Percentiles rank a stretch among this genome's conserved stretches.
phyloP scores from a whole-genome alignment of 2,329 filamentous ascomycete species.

The Colletotrichum chrysophilum region DNA sequence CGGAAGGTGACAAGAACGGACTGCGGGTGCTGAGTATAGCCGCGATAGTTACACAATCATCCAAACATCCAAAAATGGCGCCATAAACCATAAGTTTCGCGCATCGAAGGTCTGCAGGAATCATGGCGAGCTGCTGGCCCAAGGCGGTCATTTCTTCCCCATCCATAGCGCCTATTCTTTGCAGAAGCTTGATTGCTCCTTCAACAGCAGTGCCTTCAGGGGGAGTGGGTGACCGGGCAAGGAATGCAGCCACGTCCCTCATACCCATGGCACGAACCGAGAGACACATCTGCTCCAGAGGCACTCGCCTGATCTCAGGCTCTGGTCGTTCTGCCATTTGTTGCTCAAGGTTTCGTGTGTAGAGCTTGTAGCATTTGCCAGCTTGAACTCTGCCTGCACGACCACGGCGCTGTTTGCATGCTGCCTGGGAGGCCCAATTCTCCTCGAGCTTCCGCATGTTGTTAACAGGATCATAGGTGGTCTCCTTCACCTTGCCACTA shows the following conservation, averaged over 20 bases:
- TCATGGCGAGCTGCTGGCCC: conserved; percentile 91
- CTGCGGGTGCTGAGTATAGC: conserved; percentile 89
- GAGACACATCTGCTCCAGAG: conserved; percentile 91
- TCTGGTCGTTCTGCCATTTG: conserved; percentile 90
- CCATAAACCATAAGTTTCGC: conserved; percentile 97
- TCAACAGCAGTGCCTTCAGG: conserved; percentile 86
- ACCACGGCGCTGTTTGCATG: conserved; percentile 92
- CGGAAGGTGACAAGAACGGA: conserved; percentile 84
- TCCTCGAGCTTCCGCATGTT: conserved; percentile 96
- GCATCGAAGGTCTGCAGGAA: conserved; percentile 90
- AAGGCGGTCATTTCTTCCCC: conserved; percentile 88
- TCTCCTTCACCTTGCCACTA: conserved; percentile 94
- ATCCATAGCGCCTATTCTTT: conserved; percentile 87
- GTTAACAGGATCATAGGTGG: conserved; percentile 86
- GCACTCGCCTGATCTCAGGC: conserved; percentile 91
- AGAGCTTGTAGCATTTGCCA: conserved; percentile 94
- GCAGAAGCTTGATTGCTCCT: conserved; percentile 79
- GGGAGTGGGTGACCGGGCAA: conserved; percentile 86
- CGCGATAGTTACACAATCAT: conserved; percentile 86
- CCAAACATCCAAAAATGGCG: conserved; percentile 89
- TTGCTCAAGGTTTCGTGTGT: conserved; percentile 82
- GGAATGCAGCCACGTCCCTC: conserved; percentile 78
- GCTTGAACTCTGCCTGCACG: conserved; percentile 92
- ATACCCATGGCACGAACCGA: conserved; percentile 96
- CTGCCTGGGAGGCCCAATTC: conserved; percentile 92